These are phyloP conservation scores for Persicaria maculosa DNA, from an alignment of 148 eudicot genomes.

Conservation along the genomic window DNA sequence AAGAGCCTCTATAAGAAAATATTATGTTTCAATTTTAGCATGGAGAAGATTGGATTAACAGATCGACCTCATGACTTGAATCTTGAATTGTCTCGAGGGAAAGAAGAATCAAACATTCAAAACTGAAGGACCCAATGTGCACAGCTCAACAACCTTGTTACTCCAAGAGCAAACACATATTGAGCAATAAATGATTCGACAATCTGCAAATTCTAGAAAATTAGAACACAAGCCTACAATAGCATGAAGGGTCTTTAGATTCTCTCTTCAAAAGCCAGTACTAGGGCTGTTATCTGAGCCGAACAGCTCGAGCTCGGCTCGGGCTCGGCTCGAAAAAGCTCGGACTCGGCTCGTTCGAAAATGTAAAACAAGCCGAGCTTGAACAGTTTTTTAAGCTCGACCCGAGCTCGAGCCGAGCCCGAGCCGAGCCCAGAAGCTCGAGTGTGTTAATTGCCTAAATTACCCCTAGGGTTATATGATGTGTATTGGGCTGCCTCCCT, in stretches of 20 bases:
- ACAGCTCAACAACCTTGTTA: slow-evolving; percentile 41
- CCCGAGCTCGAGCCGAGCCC: too few relatives aligned
- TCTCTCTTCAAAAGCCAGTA: neutral
- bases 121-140: slow-evolving; percentile 42
- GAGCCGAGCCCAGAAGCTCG: too few relatives aligned
- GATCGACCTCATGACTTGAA: neutral
- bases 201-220: slow-evolving; percentile 16
- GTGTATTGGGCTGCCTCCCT: too few relatives aligned
- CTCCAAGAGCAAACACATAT: slow-evolving; percentile 42
- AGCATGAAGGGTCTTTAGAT: neutral
- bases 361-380: too few relatives aligned
- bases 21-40: neutral
- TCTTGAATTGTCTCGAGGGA: too few relatives aligned
- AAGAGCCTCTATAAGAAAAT: neutral
- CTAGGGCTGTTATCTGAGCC: too few relatives aligned
- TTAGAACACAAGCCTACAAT: neutral
- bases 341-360: too few relatives aligned
- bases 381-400: too few relatives aligned
- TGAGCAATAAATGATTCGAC: slow-evolving; percentile 49
- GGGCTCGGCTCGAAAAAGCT: too few relatives aligned
- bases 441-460: too few relatives aligned
- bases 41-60: neutral
- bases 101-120: neutral
- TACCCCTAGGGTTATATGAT: too few relatives aligned
- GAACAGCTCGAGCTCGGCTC: too few relatives aligned